These are phyloP conservation scores for Boletus vinaceobasis DNA, from an alignment of 768 basidiomycete genomes.

Conservation along the genomic window DNA sequence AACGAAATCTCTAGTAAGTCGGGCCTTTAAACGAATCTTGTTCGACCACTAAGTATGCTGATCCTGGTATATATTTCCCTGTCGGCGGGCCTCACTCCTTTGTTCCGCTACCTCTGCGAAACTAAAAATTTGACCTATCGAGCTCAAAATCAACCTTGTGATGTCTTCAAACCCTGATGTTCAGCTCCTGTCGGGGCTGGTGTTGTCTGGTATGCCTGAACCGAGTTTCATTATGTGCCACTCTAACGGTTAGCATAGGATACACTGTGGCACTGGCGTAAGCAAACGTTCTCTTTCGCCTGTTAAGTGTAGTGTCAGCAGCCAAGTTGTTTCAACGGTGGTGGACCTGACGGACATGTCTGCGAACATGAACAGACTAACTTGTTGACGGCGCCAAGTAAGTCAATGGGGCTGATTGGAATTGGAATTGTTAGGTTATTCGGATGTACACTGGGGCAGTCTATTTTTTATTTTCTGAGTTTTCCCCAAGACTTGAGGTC, in stretches of 20 bases:
- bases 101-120: neutral
- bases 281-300: neutral
- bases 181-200: neutral
- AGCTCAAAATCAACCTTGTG: neutral
- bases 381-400: neutral
- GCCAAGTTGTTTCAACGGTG: neutral
- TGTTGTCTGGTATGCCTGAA: slow-evolving; percentile 1
- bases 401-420: neutral
- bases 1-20: neutral
- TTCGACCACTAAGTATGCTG: neutral
- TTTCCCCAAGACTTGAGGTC: slow-evolving; percentile 6
- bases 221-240: neutral
- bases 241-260: neutral
- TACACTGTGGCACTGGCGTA: slow-evolving; percentile 1
- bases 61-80: neutral
- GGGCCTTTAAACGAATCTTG: slow-evolving; percentile 1
- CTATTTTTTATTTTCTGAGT: slow-evolving; percentile 5
- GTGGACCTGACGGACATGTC: neutral
- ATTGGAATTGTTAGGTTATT: neutral
- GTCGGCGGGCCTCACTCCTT: no score
- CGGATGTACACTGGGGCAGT: slow-evolving; percentile 11
- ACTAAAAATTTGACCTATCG: neutral
- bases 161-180: neutral
- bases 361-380: neutral
- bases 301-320: neutral